A percentile compares a stretch with the other conserved stretches of the same genome.
These are phyloP conservation scores for Mallotus japonicus DNA, from an alignment of 441 rosid genomes.

Conservation along the genomic window DNA sequence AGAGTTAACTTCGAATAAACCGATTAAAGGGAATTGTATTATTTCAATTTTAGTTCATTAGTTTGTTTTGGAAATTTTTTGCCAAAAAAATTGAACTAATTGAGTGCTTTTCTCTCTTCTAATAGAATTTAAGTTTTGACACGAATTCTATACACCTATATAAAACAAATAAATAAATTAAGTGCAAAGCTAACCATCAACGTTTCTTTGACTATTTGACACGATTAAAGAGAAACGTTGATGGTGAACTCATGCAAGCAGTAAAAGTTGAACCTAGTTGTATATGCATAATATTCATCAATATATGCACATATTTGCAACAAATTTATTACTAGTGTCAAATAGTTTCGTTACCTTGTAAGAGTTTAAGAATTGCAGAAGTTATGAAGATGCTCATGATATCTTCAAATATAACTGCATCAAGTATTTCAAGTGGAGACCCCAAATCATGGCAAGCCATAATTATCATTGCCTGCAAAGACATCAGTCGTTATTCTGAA, in stretches of 20 bases:
- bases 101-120: too few relatives aligned
- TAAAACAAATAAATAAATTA: too few relatives aligned
- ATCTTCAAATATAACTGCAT: conserved; percentile 76
- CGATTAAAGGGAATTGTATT: too few relatives aligned
- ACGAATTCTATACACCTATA: too few relatives aligned
- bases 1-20: too few relatives aligned
- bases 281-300: background rate
- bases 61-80: too few relatives aligned
- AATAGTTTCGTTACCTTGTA: conserved; percentile 53
- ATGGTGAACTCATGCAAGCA: too few relatives aligned
- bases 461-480: conserved; percentile 83
- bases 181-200: too few relatives aligned
- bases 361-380: conserved; percentile 72
- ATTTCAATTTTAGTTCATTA: too few relatives aligned
- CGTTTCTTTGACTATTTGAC: too few relatives aligned
- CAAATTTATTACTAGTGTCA: background rate
- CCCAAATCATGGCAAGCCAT: conserved; percentile 95
- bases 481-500: conserved; percentile 20
- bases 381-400: conserved; percentile 93
- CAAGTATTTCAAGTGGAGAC: conserved; percentile 81
- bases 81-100: background rate
- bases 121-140: too few relatives aligned
- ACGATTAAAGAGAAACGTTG: too few relatives aligned
- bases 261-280: background rate
- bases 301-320: background rate